Base-by-base conservation (phyloP, 2,329 filamentous ascomycete species). In the Keithomyces neogunnii region DNA sequence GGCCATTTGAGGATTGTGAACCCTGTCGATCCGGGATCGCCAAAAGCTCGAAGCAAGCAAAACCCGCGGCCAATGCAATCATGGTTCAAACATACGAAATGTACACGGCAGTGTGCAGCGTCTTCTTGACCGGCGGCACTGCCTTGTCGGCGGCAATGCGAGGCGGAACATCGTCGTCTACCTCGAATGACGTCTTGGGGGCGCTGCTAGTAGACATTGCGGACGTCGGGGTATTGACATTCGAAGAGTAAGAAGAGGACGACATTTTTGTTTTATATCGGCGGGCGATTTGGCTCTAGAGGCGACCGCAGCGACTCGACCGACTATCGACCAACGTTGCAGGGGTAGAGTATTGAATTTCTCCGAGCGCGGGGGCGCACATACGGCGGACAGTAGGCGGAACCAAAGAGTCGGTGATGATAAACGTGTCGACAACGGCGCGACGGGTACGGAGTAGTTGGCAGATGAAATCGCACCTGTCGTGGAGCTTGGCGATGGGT, bases 21-120 rank as follows among this genome's bases (percentile, higher is more conserved):
- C 40, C 19, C 7, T n/a, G 28, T 19, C 32, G 47, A 36, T 28
- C 19, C 35, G 1, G 13, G 29, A 45, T 42, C 40, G 39, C 10
- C n/a, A 10, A 10, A 5, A 30, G 26, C 33, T 29, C 19, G 36
- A 32, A 31, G 30, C 33, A 45, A 4, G 31, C n/a, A 5, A 19
- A n/a, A 11, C 8, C 36, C 13, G 36, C n/a, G 36, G 33, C 6
- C 33, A 6, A 35, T 35, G 33, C 10, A 10, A 10, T 10, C 33
- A 2, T 35, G 26, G 5, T 28, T 35, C 38, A 6, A 26, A 51
- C 63, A 40, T 61, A 66, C 63, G 62, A 47, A 30, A 66, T 66
- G 49, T 65, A 62, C 26, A 68, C 59, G 39, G 68, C 61, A 3
- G 68, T 65, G 54, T 71, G 68, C 35, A 69, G 47, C 19, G 54